Conservation (phyloP, 2,329 filamentous ascomycete species). For the Phialophora tarda region DNA sequence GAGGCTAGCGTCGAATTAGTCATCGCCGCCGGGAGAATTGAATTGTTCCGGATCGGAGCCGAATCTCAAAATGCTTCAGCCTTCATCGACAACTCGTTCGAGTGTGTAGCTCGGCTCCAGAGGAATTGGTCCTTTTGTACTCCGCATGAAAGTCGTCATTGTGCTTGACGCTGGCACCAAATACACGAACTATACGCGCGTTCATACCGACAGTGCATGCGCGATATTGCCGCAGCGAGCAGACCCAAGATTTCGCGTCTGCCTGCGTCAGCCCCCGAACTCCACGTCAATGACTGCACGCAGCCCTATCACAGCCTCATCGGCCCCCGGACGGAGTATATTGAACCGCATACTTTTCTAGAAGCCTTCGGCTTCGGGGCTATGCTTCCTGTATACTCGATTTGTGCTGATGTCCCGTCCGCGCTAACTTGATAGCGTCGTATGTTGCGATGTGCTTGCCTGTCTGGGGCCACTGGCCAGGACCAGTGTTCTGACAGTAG, state of each 20-base stretch:
- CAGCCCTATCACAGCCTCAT: slow-evolving; percentile 8
- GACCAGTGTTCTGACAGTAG: neutral
- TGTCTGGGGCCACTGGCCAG: neutral
- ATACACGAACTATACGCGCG: neutral
- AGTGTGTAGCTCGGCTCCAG: neutral
- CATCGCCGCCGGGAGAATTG: neutral
- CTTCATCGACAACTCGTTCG: neutral
- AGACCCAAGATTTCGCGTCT: neutral
- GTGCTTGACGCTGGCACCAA: neutral
- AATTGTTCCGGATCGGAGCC: neutral
- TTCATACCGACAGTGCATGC: neutral
- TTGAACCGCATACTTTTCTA: slow-evolving; percentile 1
- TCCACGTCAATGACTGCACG: slow-evolving; percentile 3
- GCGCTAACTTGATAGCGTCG: neutral
- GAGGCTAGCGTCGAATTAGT: neutral
- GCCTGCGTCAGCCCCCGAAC: slow-evolving; percentile 7
- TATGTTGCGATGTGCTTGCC: slow-evolving; percentile 9
- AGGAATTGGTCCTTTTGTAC: neutral
- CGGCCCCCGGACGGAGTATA: neutral
- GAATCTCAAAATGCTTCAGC: neutral
- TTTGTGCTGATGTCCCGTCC: neutral
- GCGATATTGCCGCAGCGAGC: neutral
- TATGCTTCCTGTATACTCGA: neutral
- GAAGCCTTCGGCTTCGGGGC: neutral
- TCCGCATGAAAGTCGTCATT: neutral